Conservation (phyloP, 1,139 yeast species). For the Zygoascus hellenicus region DNA sequence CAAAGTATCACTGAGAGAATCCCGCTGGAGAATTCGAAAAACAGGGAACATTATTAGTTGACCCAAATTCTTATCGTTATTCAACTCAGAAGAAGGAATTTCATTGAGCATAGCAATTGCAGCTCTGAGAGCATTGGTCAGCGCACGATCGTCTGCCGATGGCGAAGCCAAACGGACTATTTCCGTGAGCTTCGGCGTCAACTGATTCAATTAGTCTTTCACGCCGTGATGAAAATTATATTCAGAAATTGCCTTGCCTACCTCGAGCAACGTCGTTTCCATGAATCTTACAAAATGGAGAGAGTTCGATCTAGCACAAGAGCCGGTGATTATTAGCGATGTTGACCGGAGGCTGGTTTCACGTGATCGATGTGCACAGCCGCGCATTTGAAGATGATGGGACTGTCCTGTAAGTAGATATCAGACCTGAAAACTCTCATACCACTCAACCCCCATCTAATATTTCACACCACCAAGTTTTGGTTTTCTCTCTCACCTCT, state of each 20-base stretch:
- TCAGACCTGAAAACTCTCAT: conserved; percentile 1
- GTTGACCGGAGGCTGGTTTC: no score
- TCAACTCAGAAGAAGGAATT: conserved; percentile 15
- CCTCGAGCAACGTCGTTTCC: not conserved
- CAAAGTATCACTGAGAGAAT: conserved; percentile 39
- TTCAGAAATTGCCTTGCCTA: conserved; percentile 1
- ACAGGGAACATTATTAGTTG: conserved; percentile 62
- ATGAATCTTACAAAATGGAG: no score
- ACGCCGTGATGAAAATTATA: no score
- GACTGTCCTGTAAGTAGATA: not conserved
- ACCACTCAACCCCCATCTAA: conserved; percentile 7
- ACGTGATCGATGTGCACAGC: no score
- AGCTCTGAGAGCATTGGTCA: conserved; percentile 5
- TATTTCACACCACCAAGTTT: not conserved
- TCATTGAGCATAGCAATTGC: conserved; percentile 15
- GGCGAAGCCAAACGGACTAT: conserved; percentile 5
- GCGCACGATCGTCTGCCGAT: conserved; percentile 1
- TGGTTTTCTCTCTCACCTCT: conserved; percentile 1
- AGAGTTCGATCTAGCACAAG: no score
- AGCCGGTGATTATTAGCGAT: no score
- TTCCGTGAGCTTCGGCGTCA: conserved; percentile 7
- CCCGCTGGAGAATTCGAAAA: conserved; percentile 43
- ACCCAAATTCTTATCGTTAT: conserved; percentile 37
- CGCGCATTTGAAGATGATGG: no score
- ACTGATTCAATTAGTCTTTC: not conserved